Percentiles rank a stretch among this genome's conserved stretches.
phyloP scores from a whole-genome alignment of 1,139 yeast species.

The Wickerhamomyces sp. region DNA sequence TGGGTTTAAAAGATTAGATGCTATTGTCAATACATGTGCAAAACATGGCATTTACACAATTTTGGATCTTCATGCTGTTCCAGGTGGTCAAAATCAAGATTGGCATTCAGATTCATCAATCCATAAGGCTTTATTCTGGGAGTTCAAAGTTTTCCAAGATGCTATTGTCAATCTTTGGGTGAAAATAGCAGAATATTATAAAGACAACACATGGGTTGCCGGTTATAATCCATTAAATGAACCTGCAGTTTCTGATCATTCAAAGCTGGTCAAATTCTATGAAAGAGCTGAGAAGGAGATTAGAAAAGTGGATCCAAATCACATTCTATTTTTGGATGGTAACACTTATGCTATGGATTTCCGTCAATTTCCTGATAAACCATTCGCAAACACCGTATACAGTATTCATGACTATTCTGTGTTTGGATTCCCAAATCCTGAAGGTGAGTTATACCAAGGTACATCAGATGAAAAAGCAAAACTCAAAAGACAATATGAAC shows the following conservation, averaged over 20 bases:
- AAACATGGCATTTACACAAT: conserved; percentile 20
- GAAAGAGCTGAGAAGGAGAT: conserved; percentile 14
- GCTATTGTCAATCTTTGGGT: conserved; percentile 18
- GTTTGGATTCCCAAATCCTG: conserved; percentile 18
- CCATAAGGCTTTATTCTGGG: conserved; percentile 21
- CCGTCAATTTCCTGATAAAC: conserved; percentile 15
- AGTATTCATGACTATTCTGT: conserved; percentile 18
- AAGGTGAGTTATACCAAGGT: conserved; percentile 6
- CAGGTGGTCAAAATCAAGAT: conserved; percentile 23
- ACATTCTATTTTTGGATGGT: conserved; percentile 19
- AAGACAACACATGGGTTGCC: conserved; percentile 20
- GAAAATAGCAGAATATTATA: conserved; percentile 19
- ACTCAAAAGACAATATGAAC: conserved; percentile 13
- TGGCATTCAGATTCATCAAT: conserved; percentile 21
- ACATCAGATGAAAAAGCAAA: conserved; percentile 11
- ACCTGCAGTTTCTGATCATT: conserved; percentile 19
- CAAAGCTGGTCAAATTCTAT: conserved; percentile 15
- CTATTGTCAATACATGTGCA: conserved; percentile 13
- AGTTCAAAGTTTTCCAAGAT: conserved; percentile 20
- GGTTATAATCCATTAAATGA: conserved; percentile 22
- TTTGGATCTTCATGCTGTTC: conserved; percentile 17
- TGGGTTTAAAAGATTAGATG: conserved; percentile 17
- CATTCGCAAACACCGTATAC: conserved; percentile 17
- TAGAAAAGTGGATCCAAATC: conserved; percentile 19
- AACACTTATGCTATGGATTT: conserved; percentile 21